A percentile compares a stretch with the other conserved stretches of the same genome.
phyloP scores from a whole-genome alignment of 2,329 filamentous ascomycete genomes.

The Botrytis galanthina region DNA sequence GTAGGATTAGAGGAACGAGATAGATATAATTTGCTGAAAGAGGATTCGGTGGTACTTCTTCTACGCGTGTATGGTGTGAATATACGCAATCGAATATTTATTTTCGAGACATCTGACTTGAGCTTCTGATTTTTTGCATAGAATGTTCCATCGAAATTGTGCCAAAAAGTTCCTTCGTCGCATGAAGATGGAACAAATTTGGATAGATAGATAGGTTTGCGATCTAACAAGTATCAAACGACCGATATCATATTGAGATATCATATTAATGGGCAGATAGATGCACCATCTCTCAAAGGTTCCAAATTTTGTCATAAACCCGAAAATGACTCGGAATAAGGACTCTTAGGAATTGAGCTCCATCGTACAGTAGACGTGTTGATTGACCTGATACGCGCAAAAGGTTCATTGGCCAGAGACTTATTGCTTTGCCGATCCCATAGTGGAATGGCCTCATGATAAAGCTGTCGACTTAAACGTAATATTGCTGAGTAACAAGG shows the following conservation, averaged over 20 bases:
- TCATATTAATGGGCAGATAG: not conserved
- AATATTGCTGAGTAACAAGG: not conserved
- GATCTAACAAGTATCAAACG: rapidly evolving
- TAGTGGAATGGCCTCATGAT: not conserved
- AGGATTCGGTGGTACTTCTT: no score
- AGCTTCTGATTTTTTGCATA: not conserved
- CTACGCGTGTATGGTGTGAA: no score
- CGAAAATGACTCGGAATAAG: not conserved
- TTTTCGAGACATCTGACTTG: not conserved
- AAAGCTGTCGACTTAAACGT: not conserved
- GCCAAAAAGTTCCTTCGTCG: no score
- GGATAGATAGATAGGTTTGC: no score
- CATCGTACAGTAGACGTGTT: not conserved
- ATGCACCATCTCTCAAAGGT: not conserved
- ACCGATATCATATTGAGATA: not conserved
- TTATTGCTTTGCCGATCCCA: not conserved
- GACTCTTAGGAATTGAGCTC: not conserved
- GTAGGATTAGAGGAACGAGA: no score
- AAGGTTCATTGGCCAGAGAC: not conserved
- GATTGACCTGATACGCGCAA: no score
- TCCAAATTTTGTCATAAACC: not conserved
- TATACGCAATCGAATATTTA: not conserved
- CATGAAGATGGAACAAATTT: no score
- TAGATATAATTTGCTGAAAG: no score
- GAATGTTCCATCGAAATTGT: not conserved